phyloP scores from a whole-genome alignment of 805 yeast species.

The Ogataea paradorogensis region DNA sequence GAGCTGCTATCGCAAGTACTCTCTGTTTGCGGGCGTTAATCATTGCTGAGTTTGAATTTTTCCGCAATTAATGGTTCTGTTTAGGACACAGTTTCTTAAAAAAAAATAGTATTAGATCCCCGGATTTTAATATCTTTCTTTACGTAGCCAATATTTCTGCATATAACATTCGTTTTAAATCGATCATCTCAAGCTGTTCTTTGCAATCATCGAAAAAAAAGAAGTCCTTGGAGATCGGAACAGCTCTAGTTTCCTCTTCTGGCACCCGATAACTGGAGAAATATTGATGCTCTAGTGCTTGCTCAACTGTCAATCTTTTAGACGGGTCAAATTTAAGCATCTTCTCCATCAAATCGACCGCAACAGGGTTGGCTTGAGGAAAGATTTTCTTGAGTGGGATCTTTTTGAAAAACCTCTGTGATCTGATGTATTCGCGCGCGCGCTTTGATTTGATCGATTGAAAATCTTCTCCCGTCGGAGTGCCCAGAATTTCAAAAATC shows the following conservation, averaged over 20 bases:
- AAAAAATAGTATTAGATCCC: background rate
- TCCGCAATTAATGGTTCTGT: background rate
- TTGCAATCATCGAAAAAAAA: conserved; percentile 54
- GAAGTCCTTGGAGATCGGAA: conserved; percentile 52
- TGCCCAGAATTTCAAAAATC: conserved; percentile 67
- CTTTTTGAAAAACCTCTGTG: conserved; percentile 60
- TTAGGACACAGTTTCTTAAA: conserved; percentile 6
- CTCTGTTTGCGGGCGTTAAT: conserved; percentile 37
- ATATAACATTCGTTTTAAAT: conserved; percentile 50
- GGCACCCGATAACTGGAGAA: conserved; percentile 65
- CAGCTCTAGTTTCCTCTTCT: conserved; percentile 63
- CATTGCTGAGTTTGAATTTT: background rate
- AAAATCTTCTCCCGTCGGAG: conserved; percentile 72
- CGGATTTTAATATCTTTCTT: background rate
- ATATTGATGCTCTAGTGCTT: conserved; percentile 82
- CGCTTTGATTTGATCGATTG: conserved; percentile 69
- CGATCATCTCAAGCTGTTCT: conserved; percentile 47
- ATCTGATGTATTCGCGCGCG: conserved; percentile 73
- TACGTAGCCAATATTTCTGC: conserved; percentile 44
- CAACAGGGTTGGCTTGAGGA: conserved; percentile 47
- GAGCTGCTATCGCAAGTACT: conserved; percentile 40
- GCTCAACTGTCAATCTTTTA: conserved; percentile 75
- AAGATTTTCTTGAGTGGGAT: conserved; percentile 50
- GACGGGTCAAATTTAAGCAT: conserved; percentile 80
- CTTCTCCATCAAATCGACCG: conserved; percentile 61